Base-by-base conservation (phyloP, 2,329 filamentous ascomycete species). In the Fusarium nematophilum region DNA sequence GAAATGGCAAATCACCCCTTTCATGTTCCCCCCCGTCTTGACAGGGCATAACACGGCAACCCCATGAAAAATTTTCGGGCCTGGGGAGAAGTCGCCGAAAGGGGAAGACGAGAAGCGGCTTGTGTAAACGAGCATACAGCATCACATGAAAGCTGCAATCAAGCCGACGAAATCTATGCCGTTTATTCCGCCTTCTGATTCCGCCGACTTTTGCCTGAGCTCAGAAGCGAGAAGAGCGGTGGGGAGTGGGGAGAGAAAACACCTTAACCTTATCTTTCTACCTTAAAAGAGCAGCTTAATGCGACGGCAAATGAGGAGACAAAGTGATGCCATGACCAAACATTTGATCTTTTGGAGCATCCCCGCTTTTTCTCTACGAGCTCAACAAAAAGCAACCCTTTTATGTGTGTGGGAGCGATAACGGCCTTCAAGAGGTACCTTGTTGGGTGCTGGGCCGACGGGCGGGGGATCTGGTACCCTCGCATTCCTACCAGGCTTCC, bases 251-350 rank as follows among this genome's bases (percentile, higher is more conserved):
- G 59, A 57, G 61, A 50, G 47, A 50, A 34, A 18, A 48, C n/a
- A n/a, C n/a, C n/a, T 44, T 42, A 64, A 64, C 53, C 61, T 65
- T 62, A 65, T 53, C 57, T 56, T 23, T 18, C 37, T n/a, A 56
- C 58, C 39, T 52, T 47, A 43, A 27, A 13, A 14, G 26, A n/a
- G 13, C 38, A 43, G 26, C 25, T 40, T 40, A 36, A 55, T 37
- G 25, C 18, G 42, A 36, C 38, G 21, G 44, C 46, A 47, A 45
- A 15, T 55, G 39, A 64, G 56, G 52, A 48, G 55, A 63, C 42
- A 52, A 43, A 31, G 14, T 40, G 37, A 60, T 64, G 54, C 60
- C 59, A 62, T 49, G 21, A 52, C 42, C 34, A 62, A 45, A 48
- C 31, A 58, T 39, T 63, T 37, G 26, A 7, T 29, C 21, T n/a